Base-by-base conservation (phyloP, 2,329 filamentous ascomycete genomes). In the Verticillium longisporum region DNA sequence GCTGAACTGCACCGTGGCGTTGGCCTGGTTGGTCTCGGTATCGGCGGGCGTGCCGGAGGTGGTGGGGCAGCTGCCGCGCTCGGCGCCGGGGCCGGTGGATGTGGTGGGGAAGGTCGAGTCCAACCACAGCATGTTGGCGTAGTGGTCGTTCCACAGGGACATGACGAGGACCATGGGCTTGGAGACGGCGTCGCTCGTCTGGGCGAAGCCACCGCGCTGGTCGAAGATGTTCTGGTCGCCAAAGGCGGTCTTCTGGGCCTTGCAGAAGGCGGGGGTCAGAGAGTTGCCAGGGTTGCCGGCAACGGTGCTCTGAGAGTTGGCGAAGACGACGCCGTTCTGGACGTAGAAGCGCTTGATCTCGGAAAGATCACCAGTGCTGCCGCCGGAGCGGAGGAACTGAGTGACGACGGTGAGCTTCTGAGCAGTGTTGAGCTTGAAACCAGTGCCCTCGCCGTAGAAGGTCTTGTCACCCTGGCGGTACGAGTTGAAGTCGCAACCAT, bases 401-500 rank as follows among this genome's bases (percentile, higher is more conserved):
- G 87, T 89, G 61, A 89, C 83, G 31, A 90, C 85, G 9, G 86
- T 89, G 67, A 89, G 73, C 67, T 83, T 82, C 69, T 79, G 76
- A 64, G 72, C 80, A 60, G 85, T 87, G 70, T 88, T 82, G 66
- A 90, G 75, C 58, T 76, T 86, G 70, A 77, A 78, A 64, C 79
- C 78, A 0, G 80, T 74, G 58, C 74, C 74, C n/a, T 66, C 68
- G 59, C 87, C 88, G 76, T 84, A 89, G 78, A 88, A 90, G 72
- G 74, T 75, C 62, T 77, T 77, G 74, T 86, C 80, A 64, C 87
- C 88, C 78, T 84, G 79, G 70, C 87, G 86, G 82, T 83, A 90
- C 45, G 80, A 71, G 81, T 89, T 88, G 81, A 87, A 89, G 72
- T 89, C 87, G 68, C 88, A 90, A 50, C 87, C 87, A 68, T 88